These are phyloP conservation scores for Piper betle DNA, from an alignment of 164 flowering plant genomes.

Conservation along the genomic window DNA sequence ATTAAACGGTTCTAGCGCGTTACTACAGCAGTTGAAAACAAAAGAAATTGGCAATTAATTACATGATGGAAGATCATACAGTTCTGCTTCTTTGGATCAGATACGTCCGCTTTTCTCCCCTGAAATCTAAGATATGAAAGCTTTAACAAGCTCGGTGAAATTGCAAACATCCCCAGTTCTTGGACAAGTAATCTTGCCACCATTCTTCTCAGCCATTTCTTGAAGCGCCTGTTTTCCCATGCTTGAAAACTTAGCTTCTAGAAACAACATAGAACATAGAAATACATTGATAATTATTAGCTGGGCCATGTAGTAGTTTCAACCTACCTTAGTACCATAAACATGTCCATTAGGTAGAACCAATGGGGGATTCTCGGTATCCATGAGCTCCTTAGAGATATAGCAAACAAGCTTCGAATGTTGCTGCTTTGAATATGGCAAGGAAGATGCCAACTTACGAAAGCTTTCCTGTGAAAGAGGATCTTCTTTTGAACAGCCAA, in stretches of 20 bases:
- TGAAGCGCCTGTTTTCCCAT: constrained; percentile 58
- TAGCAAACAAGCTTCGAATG: constrained; percentile 96
- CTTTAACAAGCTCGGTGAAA: constrained; percentile 63
- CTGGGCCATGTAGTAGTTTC: not conserved
- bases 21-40: no score
- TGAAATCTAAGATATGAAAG: constrained; percentile 53
- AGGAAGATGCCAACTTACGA: constrained; percentile 65
- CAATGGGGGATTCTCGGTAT: constrained; percentile 94
- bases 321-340: constrained; percentile 76
- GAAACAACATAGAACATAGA: not conserved
- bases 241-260: not conserved
- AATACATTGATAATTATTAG: not conserved
- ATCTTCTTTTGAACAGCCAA: constrained; percentile 89
- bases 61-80: no score
- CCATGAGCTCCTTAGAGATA: constrained; percentile 95
- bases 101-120: not conserved
- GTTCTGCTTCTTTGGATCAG: no score
- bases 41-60: no score
- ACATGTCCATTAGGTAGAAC: constrained; percentile 95
- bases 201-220: constrained; percentile 80
- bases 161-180: constrained; percentile 69
- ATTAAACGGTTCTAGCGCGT: no score
- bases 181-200: constrained; percentile 82
- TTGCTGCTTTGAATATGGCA: constrained; percentile 96
- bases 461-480: constrained; percentile 91